Evolutionary conservation across 805 yeast species (phyloP), one percentile per base, ranked within the genome.

Genomic region (Cyberlindnera maritima): DNA sequence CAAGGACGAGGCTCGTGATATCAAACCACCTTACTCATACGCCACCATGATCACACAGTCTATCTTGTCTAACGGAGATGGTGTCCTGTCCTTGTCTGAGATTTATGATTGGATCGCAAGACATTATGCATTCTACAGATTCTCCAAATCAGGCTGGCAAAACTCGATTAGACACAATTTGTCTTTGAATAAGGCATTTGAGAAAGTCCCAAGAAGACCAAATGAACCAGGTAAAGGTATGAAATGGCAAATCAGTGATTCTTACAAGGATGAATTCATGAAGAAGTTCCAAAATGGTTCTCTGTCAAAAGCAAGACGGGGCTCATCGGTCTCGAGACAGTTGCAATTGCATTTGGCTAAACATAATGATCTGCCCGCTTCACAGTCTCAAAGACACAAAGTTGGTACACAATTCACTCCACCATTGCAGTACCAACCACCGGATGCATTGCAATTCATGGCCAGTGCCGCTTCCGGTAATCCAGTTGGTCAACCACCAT

Each of bases 31-130:
- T 2, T 94, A 85, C 64, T 85, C 96, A 15, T 94, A 94, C 63
- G 98, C 99, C 0, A 92, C 97, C 1, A 91, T 94, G 97, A 94
- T 94, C 56, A 90, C 99, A 3, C 97, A 94, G 64, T 97, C 98
- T 1, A 94, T 94, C 21, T 69, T 94, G 55, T 88, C 96, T 8
- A 87, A 89, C 45, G 76, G 78, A 2, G 96, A 91, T 50, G 96
- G 96, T 36, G 88, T 88, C 36, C 75, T 92, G 74, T 87, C 97
- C 13, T 69, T 94, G 57, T 80, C 96, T 1, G 97, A 94, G 61
- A 94, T 94, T 46, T 94, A 94, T 66, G 84, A 81, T 55, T 94
- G 96, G 89, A 94, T 94, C 46, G 71, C 94, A 5, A 67, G 80
- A 26, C 91, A 85, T 61, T 94, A 90, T 66, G 91, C 98, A 33